A percentile compares a stretch with the other conserved stretches of the same genome.
These are phyloP conservation scores for Daldinia concentrica DNA, from an alignment of 495 filamentous ascomycete genomes.

Conservation along the genomic window DNA sequence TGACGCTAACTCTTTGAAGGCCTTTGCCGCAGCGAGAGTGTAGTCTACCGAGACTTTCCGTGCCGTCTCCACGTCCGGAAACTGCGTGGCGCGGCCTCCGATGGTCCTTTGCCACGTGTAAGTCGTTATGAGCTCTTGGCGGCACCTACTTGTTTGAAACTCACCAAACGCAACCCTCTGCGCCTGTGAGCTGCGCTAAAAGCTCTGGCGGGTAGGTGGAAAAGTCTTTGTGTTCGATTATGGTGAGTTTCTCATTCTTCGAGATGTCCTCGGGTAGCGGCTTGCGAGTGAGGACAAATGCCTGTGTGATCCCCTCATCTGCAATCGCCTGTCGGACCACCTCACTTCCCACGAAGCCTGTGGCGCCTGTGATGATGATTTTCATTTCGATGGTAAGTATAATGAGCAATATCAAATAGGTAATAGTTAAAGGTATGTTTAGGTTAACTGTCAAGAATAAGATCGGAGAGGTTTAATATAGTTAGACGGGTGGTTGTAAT, in stretches of 20 bases:
- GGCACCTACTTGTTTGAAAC: conserved; percentile 1
- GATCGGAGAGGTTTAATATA: background rate
- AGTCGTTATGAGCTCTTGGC: background rate
- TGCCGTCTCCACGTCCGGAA: conserved; percentile 45
- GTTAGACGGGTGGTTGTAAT: background rate
- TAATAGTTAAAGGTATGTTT: background rate
- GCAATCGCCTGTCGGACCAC: conserved; percentile 58
- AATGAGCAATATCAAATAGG: background rate
- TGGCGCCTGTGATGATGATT: conserved; percentile 62
- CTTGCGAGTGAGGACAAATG: conserved; percentile 59
- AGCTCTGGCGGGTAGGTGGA: conserved; percentile 51
- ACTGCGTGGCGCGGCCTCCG: conserved; percentile 44
- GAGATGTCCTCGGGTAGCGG: conserved; percentile 43
- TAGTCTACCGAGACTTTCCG: conserved; percentile 56
- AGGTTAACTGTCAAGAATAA: background rate
- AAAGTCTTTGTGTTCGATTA: conserved; percentile 59
- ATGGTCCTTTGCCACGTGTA: conserved; percentile 41
- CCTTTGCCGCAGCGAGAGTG: conserved; percentile 52
- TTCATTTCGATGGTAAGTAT: conserved; percentile 51
- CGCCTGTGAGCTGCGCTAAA: conserved; percentile 55
- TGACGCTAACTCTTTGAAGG: conserved; percentile 48
- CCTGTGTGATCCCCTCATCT: conserved; percentile 56
- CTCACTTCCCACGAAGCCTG: conserved; percentile 62
- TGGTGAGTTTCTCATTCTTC: conserved; percentile 53
- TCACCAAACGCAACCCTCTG: conserved; percentile 64